Evolutionary conservation across 495 filamentous ascomycete species (phyloP).

Genomic region (Xylaria grammica): DNA sequence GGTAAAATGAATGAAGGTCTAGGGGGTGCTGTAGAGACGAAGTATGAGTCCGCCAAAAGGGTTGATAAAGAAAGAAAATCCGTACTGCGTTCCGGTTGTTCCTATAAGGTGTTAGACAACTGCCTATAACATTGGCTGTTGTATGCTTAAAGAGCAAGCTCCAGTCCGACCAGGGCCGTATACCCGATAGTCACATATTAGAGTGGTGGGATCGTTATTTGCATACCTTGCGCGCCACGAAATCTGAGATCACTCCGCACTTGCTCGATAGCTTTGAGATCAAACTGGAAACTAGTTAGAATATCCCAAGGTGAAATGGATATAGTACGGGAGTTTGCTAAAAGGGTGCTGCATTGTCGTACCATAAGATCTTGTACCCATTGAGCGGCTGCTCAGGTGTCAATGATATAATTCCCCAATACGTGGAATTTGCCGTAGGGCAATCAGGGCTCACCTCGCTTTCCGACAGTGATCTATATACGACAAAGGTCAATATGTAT

Average conservation of each 20-base stretch:
- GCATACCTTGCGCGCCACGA: constrained; percentile 82
- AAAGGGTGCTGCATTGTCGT: neutral
- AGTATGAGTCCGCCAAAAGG: neutral
- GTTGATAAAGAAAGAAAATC: neutral
- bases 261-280: constrained; percentile 79
- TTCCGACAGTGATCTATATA: constrained; percentile 83
- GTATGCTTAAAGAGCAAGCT: neutral
- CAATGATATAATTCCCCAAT: constrained; percentile 61
- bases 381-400: constrained; percentile 73
- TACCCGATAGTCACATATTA: constrained; percentile 1
- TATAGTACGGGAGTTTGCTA: neutral
- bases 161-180: neutral
- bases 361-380: constrained; percentile 91
- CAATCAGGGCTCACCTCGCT: constrained; percentile 53
- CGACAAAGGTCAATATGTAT: neutral
- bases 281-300: constrained; percentile 40
- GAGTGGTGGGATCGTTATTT: constrained; percentile 49
- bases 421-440: neutral
- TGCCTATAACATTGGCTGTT: neutral
- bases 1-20: neutral
- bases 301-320: neutral
- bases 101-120: constrained; percentile 33
- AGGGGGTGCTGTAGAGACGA: neutral
- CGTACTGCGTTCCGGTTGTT: constrained; percentile 51
- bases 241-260: constrained; percentile 78